Percentiles rank a stretch among this genome's conserved stretches.
phyloP scores from a whole-genome alignment of 352 stramenopile genomes.

The Pythium sp. region DNA sequence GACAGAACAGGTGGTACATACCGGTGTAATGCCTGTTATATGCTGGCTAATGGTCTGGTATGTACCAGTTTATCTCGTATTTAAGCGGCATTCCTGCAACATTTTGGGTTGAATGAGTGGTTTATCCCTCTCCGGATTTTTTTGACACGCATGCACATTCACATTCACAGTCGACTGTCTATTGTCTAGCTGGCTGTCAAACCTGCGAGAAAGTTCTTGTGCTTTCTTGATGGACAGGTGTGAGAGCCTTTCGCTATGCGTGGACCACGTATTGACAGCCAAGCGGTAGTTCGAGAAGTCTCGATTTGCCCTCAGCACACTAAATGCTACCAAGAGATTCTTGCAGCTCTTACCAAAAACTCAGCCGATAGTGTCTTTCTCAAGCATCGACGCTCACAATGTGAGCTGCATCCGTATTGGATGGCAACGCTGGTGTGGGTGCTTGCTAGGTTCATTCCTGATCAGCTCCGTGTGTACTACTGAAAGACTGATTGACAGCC shows the following conservation, averaged over 20 bases:
- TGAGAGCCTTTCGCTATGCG: background rate
- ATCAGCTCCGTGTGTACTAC: too few species aligned
- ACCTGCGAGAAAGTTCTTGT: background rate
- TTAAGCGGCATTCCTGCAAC: background rate
- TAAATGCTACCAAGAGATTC: too few species aligned
- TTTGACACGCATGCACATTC: background rate
- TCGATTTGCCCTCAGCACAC: background rate
- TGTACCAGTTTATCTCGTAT: background rate
- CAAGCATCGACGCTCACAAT: background rate
- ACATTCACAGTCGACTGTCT: background rate
- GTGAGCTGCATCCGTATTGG: background rate
- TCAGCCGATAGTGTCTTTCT: too few species aligned
- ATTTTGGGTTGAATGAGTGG: background rate
- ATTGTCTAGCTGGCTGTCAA: background rate
- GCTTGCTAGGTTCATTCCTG: too few species aligned
- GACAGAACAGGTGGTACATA: background rate
- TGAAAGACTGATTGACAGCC: too few species aligned
- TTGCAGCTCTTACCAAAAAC: too few species aligned
- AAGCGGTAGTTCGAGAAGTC: background rate
- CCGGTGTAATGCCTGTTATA: background rate
- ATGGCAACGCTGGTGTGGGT: background rate
- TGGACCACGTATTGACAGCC: background rate
- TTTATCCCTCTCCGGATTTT: background rate
- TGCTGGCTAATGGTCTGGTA: background rate
- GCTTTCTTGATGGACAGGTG: background rate